Evolutionary conservation across 2,329 filamentous ascomycete genomes (phyloP).

Genomic region (Verticillium alfalfae): DNA sequence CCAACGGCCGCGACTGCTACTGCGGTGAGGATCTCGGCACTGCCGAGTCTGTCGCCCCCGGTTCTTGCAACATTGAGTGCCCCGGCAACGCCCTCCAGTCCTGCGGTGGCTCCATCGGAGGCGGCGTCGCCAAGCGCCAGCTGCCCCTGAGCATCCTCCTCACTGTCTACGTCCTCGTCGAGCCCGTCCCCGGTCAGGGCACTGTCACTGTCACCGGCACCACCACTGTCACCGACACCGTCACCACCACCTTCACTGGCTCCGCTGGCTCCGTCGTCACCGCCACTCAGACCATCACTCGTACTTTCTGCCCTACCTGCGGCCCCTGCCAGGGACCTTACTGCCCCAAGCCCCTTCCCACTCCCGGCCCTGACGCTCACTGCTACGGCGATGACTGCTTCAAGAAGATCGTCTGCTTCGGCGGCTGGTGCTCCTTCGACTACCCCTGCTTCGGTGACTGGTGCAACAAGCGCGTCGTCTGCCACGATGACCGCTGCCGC

Average conservation of each 20-base stretch:
- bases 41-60: slow-evolving; percentile 24
- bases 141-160: slow-evolving; percentile 1
- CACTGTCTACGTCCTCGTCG: slow-evolving; percentile 1
- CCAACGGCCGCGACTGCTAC: slow-evolving; percentile 27
- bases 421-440: slow-evolving; percentile 23
- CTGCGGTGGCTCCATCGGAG: slow-evolving; percentile 32
- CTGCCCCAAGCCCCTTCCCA: slow-evolving; percentile 2
- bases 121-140: slow-evolving; percentile 1
- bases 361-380: neutral
- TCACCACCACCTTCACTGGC: neutral
- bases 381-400: slow-evolving; percentile 14
- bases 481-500: slow-evolving; percentile 6
- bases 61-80: slow-evolving; percentile 30
- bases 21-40: slow-evolving; percentile 32
- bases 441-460: slow-evolving; percentile 17
- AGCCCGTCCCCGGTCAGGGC: neutral
- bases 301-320: neutral
- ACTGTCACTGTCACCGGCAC: neutral
- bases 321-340: slow-evolving; percentile 4
- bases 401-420: slow-evolving; percentile 27
- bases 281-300: neutral
- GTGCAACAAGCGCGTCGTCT: slow-evolving; percentile 12
- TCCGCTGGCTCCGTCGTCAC: neutral
- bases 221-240: neutral
- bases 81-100: slow-evolving; percentile 31